Conservation (phyloP, 2,329 filamentous ascomycete genomes). For the Claviceps paspali region DNA sequence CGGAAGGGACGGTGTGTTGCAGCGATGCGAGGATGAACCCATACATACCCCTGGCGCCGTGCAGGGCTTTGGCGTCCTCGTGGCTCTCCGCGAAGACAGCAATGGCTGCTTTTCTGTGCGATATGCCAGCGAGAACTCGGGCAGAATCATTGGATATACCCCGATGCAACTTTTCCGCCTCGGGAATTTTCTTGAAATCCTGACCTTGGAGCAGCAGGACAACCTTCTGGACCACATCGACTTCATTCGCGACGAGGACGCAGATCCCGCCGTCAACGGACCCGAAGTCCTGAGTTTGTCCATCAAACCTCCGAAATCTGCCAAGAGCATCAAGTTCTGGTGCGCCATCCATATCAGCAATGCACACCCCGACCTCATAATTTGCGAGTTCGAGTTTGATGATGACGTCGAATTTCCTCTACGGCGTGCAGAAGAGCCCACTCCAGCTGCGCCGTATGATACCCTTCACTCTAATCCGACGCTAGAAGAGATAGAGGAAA, state of each 20-base stretch:
- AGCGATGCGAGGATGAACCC: conserved; percentile 79
- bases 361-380: conserved; percentile 51
- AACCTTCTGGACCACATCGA: conserved; percentile 76
- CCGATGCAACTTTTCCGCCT: conserved; percentile 62
- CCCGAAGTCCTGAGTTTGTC: conserved; percentile 77
- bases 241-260: conserved; percentile 71
- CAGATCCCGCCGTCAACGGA: conserved; percentile 58
- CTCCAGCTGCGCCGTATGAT: conserved; percentile 52
- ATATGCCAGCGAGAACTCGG: conserved; percentile 69
- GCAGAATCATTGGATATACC: conserved; percentile 57
- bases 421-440: conserved; percentile 42
- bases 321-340: conserved; percentile 58
- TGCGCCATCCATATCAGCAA: conserved; percentile 70
- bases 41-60: conserved; percentile 76
- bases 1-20: conserved; percentile 56
- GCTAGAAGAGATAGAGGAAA: conserved; percentile 56
- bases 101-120: conserved; percentile 56
- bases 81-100: conserved; percentile 56
- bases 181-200: conserved; percentile 64
- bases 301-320: conserved; percentile 39
- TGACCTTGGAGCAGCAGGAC: conserved; percentile 71
- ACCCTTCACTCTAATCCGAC: conserved; percentile 61
- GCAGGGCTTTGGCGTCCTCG: conserved; percentile 63
- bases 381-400: conserved; percentile 82
- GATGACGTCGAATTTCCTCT: conserved; percentile 57